Evolutionary conservation across 169 alveolate genomes (phyloP).

Genomic region (Eimeria falciformis): DNA sequence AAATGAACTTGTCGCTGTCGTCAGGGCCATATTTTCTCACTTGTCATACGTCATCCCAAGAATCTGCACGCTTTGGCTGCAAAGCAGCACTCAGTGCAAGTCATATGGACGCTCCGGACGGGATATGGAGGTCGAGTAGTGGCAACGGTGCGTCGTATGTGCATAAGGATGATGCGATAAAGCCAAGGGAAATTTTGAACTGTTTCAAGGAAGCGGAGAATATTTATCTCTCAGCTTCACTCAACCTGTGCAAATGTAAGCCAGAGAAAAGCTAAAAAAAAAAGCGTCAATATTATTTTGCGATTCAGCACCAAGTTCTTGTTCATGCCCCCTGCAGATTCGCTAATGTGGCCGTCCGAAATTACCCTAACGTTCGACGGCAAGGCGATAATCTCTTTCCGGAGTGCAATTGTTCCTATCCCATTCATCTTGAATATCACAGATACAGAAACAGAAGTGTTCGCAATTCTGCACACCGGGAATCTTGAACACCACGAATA

Average conservation of each 20-base stretch:
- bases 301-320: conserved; percentile 76
- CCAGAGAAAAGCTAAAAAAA: not conserved
- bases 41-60: conserved; percentile 62
- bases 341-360: conserved; percentile 77
- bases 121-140: conserved; percentile 61
- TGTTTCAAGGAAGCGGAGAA: conserved; percentile 64
- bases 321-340: conserved; percentile 77
- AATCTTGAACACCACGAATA: conserved; percentile 70
- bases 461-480: conserved; percentile 54
- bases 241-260: conserved; percentile 73
- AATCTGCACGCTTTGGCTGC: conserved; percentile 60
- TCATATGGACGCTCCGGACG: conserved; percentile 62
- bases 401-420: too few species aligned
- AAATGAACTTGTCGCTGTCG: conserved; percentile 63
- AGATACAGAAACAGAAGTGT: conserved; percentile 56
- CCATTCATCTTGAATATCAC: not conserved
- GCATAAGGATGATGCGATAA: too few species aligned
- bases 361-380: conserved; percentile 74
- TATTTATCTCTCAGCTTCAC: conserved; percentile 17
- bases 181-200: too few species aligned
- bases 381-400: not conserved
- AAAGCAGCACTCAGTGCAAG: conserved; percentile 70
- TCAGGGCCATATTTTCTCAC: conserved; percentile 39
- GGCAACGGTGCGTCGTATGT: conserved; percentile 64
- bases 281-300: not conserved